Evolutionary conservation across 106 monocot genomes (phyloP).

Genomic region (Platanthera zijinensis): DNA sequence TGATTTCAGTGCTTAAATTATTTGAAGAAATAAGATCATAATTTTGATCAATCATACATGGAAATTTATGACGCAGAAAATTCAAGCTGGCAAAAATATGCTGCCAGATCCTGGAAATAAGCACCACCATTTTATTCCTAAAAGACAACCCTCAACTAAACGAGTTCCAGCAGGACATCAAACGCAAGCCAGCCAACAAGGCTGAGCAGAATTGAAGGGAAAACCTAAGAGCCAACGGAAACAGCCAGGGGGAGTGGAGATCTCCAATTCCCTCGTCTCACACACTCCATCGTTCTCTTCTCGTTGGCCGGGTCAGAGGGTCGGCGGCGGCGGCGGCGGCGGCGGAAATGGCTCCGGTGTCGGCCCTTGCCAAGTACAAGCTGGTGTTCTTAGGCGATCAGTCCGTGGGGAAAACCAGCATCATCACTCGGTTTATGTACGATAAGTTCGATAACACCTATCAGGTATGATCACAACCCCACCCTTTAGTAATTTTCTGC

Average conservation of each 20-base stretch:
- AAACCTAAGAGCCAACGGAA: conserved; percentile 1
- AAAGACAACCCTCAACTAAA: background rate
- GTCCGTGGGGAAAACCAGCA: conserved; percentile 29
- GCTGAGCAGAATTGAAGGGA: background rate
- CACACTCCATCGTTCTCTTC: background rate
- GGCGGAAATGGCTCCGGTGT: conserved; percentile 19
- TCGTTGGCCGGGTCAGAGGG: background rate
- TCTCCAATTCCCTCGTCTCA: background rate
- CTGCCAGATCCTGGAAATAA: too few relatives aligned
- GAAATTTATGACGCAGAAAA: too few relatives aligned
- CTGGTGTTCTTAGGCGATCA: conserved; percentile 28
- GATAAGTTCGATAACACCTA: conserved; percentile 30
- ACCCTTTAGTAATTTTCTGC: background rate
- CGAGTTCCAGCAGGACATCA: background rate
- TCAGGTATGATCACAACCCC: conserved; percentile 9
- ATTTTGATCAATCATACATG: too few relatives aligned
- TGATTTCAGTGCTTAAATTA: too few relatives aligned
- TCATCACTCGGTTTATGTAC: conserved; percentile 30
- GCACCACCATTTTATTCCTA: too few relatives aligned
- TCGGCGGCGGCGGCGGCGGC: background rate
- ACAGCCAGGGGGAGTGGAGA: background rate
- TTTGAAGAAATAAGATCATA: too few relatives aligned
- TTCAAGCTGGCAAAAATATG: too few relatives aligned
- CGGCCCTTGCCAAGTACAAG: conserved; percentile 27
- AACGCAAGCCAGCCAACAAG: background rate